Percentiles rank a stretch among this genome's conserved stretches.
Conservation (phyloP, 2,329 filamentous ascomycete genomes). For the Fusarium tuaranense region DNA sequence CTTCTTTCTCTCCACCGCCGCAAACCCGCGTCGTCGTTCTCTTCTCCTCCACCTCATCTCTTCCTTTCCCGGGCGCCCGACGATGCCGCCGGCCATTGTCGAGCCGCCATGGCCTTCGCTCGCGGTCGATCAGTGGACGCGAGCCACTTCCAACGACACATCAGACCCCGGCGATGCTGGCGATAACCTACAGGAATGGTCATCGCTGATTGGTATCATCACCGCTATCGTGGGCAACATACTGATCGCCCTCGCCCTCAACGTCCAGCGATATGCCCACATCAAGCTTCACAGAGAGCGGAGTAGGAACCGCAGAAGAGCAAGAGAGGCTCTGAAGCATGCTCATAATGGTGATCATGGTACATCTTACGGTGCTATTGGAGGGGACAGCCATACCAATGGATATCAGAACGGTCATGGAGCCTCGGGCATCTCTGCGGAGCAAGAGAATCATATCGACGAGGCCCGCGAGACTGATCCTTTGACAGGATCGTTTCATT, state of each 20-base stretch:
- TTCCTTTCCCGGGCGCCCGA: slow-evolving; percentile 33
- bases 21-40: slow-evolving; percentile 25
- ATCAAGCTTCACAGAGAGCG: slow-evolving; percentile 82
- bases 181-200: slow-evolving; percentile 77
- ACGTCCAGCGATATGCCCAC: slow-evolving; percentile 96
- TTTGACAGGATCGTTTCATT: slow-evolving; percentile 63
- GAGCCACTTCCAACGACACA: slow-evolving; percentile 21
- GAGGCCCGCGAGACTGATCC: slow-evolving; percentile 61
- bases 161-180: slow-evolving; percentile 51
- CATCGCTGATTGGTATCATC: slow-evolving; percentile 92
- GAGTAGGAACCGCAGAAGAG: slow-evolving; percentile 66
- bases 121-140: slow-evolving; percentile 30
- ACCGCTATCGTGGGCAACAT: slow-evolving; percentile 94
- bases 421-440: slow-evolving; percentile 4
- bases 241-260: slow-evolving; percentile 93
- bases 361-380: slow-evolving; percentile 52
- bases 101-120: slow-evolving; percentile 41
- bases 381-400: slow-evolving; percentile 31
- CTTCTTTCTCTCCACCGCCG: slow-evolving; percentile 3
- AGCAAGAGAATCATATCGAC: slow-evolving; percentile 51
- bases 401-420: slow-evolving; percentile 36
- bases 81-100: slow-evolving; percentile 42
- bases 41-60: slow-evolving; percentile 30
- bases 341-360: slow-evolving; percentile 47
- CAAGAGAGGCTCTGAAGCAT: slow-evolving; percentile 65